Conservation (phyloP, 1,284 basidiomycete genomes). For the Prillingera fragicola region DNA sequence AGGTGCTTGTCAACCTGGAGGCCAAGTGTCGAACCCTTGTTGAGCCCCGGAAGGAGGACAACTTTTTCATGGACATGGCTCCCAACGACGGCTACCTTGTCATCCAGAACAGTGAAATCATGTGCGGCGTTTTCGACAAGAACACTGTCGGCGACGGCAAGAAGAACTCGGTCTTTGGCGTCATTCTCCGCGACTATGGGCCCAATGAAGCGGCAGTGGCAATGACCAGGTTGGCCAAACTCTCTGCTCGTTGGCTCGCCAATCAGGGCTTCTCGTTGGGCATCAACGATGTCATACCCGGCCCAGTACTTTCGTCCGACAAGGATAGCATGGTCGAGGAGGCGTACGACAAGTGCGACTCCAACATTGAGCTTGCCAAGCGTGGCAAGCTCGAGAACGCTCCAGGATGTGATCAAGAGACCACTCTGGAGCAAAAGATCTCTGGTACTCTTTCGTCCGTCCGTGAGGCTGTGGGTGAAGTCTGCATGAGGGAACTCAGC, state of each 20-base stretch:
- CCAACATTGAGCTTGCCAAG: slow-evolving; percentile 83
- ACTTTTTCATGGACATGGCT: slow-evolving; percentile 68
- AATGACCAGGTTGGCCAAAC: slow-evolving; percentile 94
- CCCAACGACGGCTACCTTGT: slow-evolving; percentile 99
- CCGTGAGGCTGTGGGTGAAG: slow-evolving; percentile 91
- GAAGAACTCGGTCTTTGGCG: slow-evolving; percentile 98
- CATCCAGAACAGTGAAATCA: slow-evolving; percentile 95
- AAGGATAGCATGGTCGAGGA: slow-evolving; percentile 84
- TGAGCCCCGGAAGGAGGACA: slow-evolving; percentile 58
- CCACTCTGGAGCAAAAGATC: slow-evolving; percentile 92
- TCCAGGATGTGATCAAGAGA: slow-evolving; percentile 93
- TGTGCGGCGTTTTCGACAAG: slow-evolving; percentile 99
- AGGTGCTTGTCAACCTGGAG: slow-evolving; percentile 90
- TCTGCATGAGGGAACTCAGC: slow-evolving; percentile 96
- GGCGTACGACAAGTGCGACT: slow-evolving; percentile 83
- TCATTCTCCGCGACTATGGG: slow-evolving; percentile 96
- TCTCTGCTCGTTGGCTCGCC: slow-evolving; percentile 91
- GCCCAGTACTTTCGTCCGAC: slow-evolving; percentile 67
- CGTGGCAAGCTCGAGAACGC: slow-evolving; percentile 91
- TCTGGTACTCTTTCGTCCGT: slow-evolving; percentile 91
- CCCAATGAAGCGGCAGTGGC: slow-evolving; percentile 87
- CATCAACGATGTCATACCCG: slow-evolving; percentile 98
- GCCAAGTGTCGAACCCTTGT: slow-evolving; percentile 91
- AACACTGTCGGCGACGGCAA: slow-evolving; percentile 96
- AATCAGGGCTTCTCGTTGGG: slow-evolving; percentile 98